Conservation (phyloP, 306 rosid genomes). For the Acacia acuminata region DNA sequence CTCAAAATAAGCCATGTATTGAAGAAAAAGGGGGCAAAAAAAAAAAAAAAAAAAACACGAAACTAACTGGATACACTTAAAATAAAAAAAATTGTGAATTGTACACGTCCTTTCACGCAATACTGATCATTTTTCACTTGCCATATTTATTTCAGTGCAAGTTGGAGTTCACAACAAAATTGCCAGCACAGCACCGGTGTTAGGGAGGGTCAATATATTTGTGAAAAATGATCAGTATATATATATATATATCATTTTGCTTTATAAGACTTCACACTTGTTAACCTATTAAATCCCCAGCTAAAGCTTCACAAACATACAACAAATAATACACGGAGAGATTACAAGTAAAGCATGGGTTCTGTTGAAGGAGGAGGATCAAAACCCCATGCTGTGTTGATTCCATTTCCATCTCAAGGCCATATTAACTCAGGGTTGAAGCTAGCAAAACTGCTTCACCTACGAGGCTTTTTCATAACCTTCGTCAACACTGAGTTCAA, state of each 20-base stretch:
- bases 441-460: slow-evolving; percentile 23
- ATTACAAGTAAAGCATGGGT: neutral
- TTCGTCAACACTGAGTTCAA: slow-evolving; percentile 26
- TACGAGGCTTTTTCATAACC: slow-evolving; percentile 27
- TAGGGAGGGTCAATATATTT: no score
- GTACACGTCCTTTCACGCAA: no score
- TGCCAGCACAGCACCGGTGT: no score
- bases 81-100: no score
- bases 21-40: no score
- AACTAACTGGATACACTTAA: no score
- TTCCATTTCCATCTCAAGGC: slow-evolving; percentile 20
- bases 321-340: neutral
- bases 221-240: no score
- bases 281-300: neutral
- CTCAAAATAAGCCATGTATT: neutral
- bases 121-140: no score
- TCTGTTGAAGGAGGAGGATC: neutral
- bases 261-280: neutral
- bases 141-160: no score
- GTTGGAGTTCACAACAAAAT: no score
- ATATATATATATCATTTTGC: no score
- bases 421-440: slow-evolving; percentile 14
- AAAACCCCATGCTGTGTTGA: neutral
- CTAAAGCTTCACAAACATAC: neutral
- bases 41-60: no score